A percentile compares a stretch with the other conserved stretches of the same genome.
Conservation (phyloP, 2,329 filamentous ascomycete genomes). For the Aspergillus fischeri region DNA sequence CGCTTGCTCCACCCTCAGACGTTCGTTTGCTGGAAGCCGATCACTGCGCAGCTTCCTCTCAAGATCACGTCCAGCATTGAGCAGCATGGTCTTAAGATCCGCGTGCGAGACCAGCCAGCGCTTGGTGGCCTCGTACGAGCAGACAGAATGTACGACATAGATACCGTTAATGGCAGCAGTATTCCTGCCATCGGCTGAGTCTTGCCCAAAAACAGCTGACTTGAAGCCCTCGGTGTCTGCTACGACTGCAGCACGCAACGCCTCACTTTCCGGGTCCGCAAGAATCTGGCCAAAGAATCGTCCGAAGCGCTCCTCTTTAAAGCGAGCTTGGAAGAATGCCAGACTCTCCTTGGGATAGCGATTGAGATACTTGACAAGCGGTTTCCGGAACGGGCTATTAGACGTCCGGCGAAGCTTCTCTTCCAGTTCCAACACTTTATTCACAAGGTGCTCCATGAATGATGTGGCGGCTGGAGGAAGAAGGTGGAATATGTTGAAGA, state of each 20-base stretch:
- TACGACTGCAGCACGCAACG: slow-evolving; percentile 70
- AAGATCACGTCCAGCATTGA: slow-evolving; percentile 69
- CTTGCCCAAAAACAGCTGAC: slow-evolving; percentile 59
- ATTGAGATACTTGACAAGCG: slow-evolving; percentile 89
- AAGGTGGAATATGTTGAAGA: slow-evolving; percentile 97
- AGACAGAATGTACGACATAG: slow-evolving; percentile 76
- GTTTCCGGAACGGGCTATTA: slow-evolving; percentile 84
- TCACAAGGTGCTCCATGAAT: slow-evolving; percentile 86
- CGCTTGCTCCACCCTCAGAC: slow-evolving; percentile 82
- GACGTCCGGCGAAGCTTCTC: slow-evolving; percentile 79
- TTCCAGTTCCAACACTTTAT: slow-evolving; percentile 86
- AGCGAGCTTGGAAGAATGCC: slow-evolving; percentile 69
- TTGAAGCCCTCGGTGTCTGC: slow-evolving; percentile 70
- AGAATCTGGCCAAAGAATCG: slow-evolving; percentile 88
- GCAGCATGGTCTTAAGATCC: slow-evolving; percentile 55
- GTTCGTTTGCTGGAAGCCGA: slow-evolving; percentile 65
- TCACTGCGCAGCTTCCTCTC: slow-evolving; percentile 70
- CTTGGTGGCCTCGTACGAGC: slow-evolving; percentile 59
- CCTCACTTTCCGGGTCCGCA: slow-evolving; percentile 66
- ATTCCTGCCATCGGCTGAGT: slow-evolving; percentile 64
- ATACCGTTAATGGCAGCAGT: slow-evolving; percentile 82
- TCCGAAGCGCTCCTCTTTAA: slow-evolving; percentile 83
- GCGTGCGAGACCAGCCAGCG: slow-evolving; percentile 61
- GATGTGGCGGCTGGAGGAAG: slow-evolving; percentile 82
- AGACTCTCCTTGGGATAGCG: slow-evolving; percentile 87